Percentiles rank a stretch among this genome's conserved stretches.
Evolutionary conservation across 805 yeast genomes (phyloP).

Genomic region (Candida mattraensis): DNA sequence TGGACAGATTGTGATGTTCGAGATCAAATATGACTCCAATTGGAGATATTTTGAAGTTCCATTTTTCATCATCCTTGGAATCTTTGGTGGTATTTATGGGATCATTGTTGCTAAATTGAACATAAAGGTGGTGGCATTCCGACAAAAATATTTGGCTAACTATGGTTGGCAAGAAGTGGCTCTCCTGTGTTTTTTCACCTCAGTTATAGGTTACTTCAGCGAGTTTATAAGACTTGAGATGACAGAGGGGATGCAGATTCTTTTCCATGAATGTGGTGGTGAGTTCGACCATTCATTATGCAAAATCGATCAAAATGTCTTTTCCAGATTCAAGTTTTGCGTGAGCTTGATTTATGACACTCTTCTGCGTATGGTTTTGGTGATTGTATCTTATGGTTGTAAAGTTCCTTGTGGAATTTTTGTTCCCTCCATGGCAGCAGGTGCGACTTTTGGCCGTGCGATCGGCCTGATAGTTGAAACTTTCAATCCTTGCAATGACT

Average conservation of each 20-base stretch:
- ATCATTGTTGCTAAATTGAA: conserved; percentile 73
- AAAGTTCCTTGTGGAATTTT: conserved; percentile 97
- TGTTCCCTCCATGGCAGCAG: conserved; percentile 96
- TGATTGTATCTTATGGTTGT: conserved; percentile 85
- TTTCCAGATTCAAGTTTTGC: conserved; percentile 38
- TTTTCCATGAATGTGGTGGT: conserved; percentile 78
- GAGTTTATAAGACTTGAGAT: conserved; percentile 80
- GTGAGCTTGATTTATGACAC: conserved; percentile 69
- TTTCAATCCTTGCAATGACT: conserved; percentile 33
- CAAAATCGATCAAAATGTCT: conserved; percentile 24
- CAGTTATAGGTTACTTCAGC: conserved; percentile 79
- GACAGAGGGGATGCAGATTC: conserved; percentile 91
- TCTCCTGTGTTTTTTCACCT: conserved; percentile 64
- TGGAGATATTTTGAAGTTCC: conserved; percentile 91
- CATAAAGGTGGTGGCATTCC: conserved; percentile 69
- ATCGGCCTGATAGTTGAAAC: conserved; percentile 71
- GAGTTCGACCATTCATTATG: conserved; percentile 42
- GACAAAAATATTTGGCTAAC: conserved; percentile 63
- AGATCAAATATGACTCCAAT: conserved; percentile 79
- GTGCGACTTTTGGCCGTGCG: conserved; percentile 91
- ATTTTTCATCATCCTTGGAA: conserved; percentile 72
- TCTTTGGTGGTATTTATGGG: conserved; percentile 92
- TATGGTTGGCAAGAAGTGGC: conserved; percentile 72
- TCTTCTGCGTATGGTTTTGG: conserved; percentile 62
- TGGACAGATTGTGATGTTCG: conserved; percentile 91